Conservation (phyloP, 805 yeast genomes). For the Ogataea ramenticola region DNA sequence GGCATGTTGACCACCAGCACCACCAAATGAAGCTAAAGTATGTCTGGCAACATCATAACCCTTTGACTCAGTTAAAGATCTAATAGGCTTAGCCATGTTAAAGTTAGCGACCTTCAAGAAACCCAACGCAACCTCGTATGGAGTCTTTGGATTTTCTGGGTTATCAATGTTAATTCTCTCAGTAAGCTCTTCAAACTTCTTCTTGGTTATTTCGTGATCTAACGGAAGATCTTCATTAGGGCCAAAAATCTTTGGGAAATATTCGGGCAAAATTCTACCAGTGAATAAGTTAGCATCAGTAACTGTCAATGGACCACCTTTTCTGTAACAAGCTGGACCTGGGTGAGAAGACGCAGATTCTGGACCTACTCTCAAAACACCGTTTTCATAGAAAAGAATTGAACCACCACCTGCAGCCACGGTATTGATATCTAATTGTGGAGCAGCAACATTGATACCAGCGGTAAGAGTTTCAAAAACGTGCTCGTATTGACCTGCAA, state of each 20-base stretch:
- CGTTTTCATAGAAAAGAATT: slow-evolving; percentile 55
- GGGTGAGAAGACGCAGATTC: slow-evolving; percentile 82
- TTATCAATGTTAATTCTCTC: slow-evolving; percentile 38
- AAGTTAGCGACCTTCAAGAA: slow-evolving; percentile 76
- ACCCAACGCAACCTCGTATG: slow-evolving; percentile 69
- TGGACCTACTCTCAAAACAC: slow-evolving; percentile 73
- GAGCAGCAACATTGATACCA: slow-evolving; percentile 69
- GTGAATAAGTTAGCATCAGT: slow-evolving; percentile 75
- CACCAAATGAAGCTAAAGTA: slow-evolving; percentile 72
- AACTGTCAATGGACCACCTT: slow-evolving; percentile 76
- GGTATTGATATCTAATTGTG: slow-evolving; percentile 65
- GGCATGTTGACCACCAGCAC: slow-evolving; percentile 88
- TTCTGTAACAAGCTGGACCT: slow-evolving; percentile 79
- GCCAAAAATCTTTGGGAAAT: slow-evolving; percentile 76
- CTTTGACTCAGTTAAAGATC: slow-evolving; percentile 72
- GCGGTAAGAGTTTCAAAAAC: slow-evolving; percentile 72
- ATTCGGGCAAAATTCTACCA: slow-evolving; percentile 63
- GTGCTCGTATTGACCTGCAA: slow-evolving; percentile 55
- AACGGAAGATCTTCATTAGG: slow-evolving; percentile 64
- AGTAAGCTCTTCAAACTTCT: slow-evolving; percentile 47
- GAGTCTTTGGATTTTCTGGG: slow-evolving; percentile 31
- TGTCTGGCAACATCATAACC: slow-evolving; percentile 61
- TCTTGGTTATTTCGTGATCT: slow-evolving; percentile 46
- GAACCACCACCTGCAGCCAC: slow-evolving; percentile 80
- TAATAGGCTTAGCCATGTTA: slow-evolving; percentile 77